Evolutionary conservation across 805 yeast species (phyloP).

Genomic region (Yarrowia osloensis): DNA sequence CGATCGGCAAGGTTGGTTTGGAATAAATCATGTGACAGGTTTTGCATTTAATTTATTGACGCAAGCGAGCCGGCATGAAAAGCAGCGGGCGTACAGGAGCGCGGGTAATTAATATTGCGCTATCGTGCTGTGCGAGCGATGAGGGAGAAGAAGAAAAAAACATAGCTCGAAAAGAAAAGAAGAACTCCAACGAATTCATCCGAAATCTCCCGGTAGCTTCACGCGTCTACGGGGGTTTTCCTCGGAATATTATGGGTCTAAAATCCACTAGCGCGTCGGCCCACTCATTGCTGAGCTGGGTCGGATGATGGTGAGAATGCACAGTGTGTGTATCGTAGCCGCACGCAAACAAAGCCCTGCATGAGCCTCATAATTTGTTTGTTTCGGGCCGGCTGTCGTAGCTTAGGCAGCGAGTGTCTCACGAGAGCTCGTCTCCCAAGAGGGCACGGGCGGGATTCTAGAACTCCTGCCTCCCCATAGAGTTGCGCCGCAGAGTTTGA

Average conservation of each 20-base stretch:
- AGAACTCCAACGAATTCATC: not conserved
- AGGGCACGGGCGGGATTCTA: not conserved
- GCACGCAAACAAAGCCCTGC: constrained; percentile 12
- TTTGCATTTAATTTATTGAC: constrained; percentile 6
- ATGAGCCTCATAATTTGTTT: not conserved
- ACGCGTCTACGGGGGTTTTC: not conserved
- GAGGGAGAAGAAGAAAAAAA: too few species aligned
- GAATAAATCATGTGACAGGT: not conserved
- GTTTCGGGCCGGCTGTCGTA: not conserved
- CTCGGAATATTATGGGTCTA: not conserved
- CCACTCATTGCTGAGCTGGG: too few species aligned
- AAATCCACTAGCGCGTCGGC: not conserved
- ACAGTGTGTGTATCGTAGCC: too few species aligned
- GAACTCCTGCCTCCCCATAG: not conserved
- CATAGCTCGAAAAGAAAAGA: too few species aligned
- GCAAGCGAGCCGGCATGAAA: not conserved
- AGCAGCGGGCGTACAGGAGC: not conserved
- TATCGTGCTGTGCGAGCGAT: too few species aligned
- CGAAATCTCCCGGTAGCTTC: not conserved
- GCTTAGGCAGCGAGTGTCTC: not conserved
- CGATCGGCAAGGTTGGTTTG: not conserved
- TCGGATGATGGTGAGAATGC: too few species aligned
- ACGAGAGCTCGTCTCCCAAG: not conserved
- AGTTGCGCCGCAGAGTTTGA: not conserved
- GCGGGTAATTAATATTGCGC: too few species aligned